Base-by-base conservation (phyloP, 2,329 filamentous ascomycete genomes). In the Colletotrichum caudatum region DNA sequence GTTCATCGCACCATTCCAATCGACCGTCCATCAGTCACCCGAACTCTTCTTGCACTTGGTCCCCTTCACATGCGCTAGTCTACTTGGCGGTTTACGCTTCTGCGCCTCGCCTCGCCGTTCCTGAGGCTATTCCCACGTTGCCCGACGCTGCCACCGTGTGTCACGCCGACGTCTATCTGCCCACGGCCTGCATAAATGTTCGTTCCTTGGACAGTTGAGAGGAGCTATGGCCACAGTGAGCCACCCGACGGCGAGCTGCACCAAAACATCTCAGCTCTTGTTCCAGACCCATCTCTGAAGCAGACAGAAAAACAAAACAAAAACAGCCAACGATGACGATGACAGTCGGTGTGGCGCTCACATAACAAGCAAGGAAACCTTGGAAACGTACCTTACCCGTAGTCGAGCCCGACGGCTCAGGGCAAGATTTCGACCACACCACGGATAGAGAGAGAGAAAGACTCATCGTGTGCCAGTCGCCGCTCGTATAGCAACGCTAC, bases 61-160 rank as follows among this genome's bases (percentile, higher is more conserved):
- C n/a, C 20, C 29, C 14, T 16, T 53, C 4, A 23, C 46, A 12
- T 48, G 5, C 12, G 9, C 8, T n/a, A n/a, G 18, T 46, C 11
- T 46, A 46, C 20, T 7, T 46, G 9, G 20, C 23, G 20, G 3
- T 23, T 48, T 48, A 9, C 46, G 9, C 53, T 14, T 16, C 61
- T 56, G 54, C 20, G 50, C 37, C 60, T 33, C 20, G 50, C 37
- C 60, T 33, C 51, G 26, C 48, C 50, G 29, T 41, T 18, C 35
- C 35, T 59, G 58, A 68, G 29, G 58, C 20, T 59, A 64, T 71
- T 68, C 64, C 64, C 64, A 64, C 65, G 51, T 63, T 39, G 41
- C 29, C 54, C 44, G 51, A 48, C 44, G 54, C 58, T 68, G 44
- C 69, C 58, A 59, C 44, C 65, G 54, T 48, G 39, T 64, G 58